These are phyloP conservation scores for Peltaster fructicola DNA, from an alignment of 2,329 filamentous ascomycete species.

Conservation along the genomic window DNA sequence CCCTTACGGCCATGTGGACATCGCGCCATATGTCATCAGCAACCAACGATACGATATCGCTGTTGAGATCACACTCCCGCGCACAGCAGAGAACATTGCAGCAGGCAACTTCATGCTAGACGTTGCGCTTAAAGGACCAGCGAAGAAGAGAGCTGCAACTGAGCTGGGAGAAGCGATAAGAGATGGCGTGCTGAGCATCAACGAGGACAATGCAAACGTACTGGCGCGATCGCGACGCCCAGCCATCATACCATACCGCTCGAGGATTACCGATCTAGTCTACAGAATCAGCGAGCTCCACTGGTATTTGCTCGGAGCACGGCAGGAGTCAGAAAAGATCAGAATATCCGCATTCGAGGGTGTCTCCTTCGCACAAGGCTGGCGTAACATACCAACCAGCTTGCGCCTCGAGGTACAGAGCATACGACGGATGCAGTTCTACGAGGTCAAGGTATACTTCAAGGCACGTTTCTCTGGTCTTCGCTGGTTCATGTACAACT, in stretches of 20 bases:
- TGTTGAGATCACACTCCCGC: slow-evolving; percentile 58
- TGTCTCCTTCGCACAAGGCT: slow-evolving; percentile 43
- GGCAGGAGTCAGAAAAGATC: slow-evolving; percentile 45
- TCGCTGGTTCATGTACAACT: slow-evolving; percentile 71
- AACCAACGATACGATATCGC: slow-evolving; percentile 73
- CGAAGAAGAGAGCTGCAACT: slow-evolving; percentile 1
- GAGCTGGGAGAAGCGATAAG: slow-evolving; percentile 1
- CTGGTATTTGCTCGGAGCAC: slow-evolving; percentile 50
- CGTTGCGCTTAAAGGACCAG: slow-evolving; percentile 37
- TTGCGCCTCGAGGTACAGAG: slow-evolving; percentile 53
- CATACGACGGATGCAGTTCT: slow-evolving; percentile 54
- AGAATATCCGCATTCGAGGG: slow-evolving; percentile 55
- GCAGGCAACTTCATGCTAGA: slow-evolving; percentile 92
- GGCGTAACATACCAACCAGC: slow-evolving; percentile 33
- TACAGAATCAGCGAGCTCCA: slow-evolving; percentile 46
- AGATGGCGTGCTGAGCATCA: slow-evolving; percentile 4
- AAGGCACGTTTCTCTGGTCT: slow-evolving; percentile 60
- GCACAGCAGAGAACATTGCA: slow-evolving; percentile 55
- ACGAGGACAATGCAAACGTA: slow-evolving; percentile 1
- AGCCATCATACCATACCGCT: slow-evolving; percentile 63
- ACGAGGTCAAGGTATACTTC: slow-evolving; percentile 49
- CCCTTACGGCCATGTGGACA: slow-evolving; percentile 33
- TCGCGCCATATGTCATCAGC: slow-evolving; percentile 38
- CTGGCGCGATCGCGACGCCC: slow-evolving; percentile 45
- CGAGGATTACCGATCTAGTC: slow-evolving; percentile 46